These are phyloP conservation scores for Primulina tabacum DNA, from an alignment of 257 asterid genomes.

Conservation along the genomic window DNA sequence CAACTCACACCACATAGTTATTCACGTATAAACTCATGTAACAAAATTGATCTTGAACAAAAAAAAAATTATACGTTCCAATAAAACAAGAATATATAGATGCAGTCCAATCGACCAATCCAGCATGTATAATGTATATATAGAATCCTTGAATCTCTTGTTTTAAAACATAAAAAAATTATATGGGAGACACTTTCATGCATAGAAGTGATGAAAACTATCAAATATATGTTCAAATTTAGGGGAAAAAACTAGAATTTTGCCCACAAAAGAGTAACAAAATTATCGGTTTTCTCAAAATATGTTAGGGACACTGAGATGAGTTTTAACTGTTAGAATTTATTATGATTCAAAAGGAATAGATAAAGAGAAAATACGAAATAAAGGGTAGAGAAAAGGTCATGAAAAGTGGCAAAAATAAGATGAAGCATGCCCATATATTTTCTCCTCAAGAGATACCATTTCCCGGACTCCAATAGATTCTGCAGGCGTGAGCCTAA, in stretches of 20 bases:
- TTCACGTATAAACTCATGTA: no score
- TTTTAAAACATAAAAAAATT: no score
- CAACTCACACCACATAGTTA: no score
- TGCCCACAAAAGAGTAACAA: neutral
- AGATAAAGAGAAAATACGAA: neutral
- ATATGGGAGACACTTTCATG: neutral
- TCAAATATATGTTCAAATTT: neutral
- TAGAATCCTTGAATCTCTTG: no score
- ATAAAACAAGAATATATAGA: no score
- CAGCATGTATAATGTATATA: no score
- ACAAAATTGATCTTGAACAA: no score
- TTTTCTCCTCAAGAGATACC: neutral
- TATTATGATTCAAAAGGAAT: no score
- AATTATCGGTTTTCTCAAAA: neutral
- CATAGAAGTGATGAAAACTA: neutral
- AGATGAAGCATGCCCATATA: conserved; percentile 48
- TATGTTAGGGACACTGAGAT: neutral
- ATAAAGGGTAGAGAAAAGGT: no score
- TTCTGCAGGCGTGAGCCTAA: conserved; percentile 57
- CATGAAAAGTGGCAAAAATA: neutral
- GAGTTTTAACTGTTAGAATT: neutral
- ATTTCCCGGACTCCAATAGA: conserved; percentile 36
- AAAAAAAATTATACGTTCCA: no score
- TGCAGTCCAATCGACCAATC: no score
- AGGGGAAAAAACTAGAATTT: neutral